Evolutionary conservation across 1,284 basidiomycete genomes (phyloP).

Genomic region (Stereum hirsutum): DNA sequence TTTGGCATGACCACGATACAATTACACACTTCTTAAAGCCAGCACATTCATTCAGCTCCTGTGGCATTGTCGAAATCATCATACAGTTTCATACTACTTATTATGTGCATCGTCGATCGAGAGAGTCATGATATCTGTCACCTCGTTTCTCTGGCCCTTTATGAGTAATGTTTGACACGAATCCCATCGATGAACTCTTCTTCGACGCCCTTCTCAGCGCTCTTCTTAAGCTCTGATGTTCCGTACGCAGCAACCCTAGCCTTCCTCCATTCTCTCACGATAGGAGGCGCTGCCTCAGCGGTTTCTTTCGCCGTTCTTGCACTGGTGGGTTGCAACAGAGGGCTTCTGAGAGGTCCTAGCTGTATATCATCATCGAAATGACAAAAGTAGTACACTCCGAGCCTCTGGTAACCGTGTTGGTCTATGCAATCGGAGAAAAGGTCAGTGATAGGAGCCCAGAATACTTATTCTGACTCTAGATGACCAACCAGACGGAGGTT

Average conservation of each 20-base stretch:
- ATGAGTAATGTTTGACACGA: conserved; percentile 24
- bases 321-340: conserved; percentile 17
- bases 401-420: conserved; percentile 31
- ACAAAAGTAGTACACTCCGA: conserved; percentile 35
- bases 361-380: conserved; percentile 22
- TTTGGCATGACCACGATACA: too few species aligned
- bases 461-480: too few species aligned
- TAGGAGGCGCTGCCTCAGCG: conserved; percentile 9
- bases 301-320: conserved; percentile 10
- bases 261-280: conserved; percentile 16
- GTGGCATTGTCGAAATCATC: too few species aligned
- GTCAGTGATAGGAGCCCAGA: too few species aligned
- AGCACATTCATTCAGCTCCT: too few species aligned
- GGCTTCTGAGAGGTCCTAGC: conserved; percentile 21
- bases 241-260: conserved; percentile 16
- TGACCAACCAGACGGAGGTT: too few species aligned
- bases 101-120: too few species aligned
- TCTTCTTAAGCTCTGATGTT: conserved; percentile 16
- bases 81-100: too few species aligned
- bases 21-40: too few species aligned
- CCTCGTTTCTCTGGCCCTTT: too few species aligned
- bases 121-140: too few species aligned
- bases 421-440: too few species aligned
- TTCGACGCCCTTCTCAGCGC: conserved; percentile 18
- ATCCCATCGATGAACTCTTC: conserved; percentile 25